Evolutionary conservation across 345 rosid species (phyloP), one percentile per base, ranked within the genome.

Genomic region (rapeseed (Brassica napus)): DNA sequence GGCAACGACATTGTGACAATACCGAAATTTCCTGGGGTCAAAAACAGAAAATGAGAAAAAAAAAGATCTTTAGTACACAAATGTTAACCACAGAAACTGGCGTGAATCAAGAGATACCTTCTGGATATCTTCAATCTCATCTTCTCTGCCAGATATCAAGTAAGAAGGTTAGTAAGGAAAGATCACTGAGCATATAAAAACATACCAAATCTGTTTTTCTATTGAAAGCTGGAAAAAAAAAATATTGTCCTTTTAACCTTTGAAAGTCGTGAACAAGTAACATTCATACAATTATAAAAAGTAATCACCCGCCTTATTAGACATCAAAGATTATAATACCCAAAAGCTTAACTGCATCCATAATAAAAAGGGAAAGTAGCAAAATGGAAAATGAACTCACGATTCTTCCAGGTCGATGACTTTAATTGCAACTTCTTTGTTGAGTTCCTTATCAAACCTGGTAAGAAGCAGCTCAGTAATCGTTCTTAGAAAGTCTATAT

Each of bases 401-500:
- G 99, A 91, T 87, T 95, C 98, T 84, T 94, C 98, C 79, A 94
- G 85, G 80, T 94, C 98, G 81, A 92, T 94, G 49, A 94, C 98
- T 88, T 94, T 94, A 72, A 94, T 92, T 70, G 98, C 98, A 84
- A 94, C 94, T 59, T 90, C 98, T 88, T 91, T 92, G 86, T 88
- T 88, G 79, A 92, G 94, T 69, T 90, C 98, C 85, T 87, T 91
- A 71, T 92, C 98, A 86, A 90, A 94, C 87, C 98, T 94, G 91
- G 80, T 83, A 72, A 83, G 68, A 68, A 85, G 18, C 57, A 73
- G 59, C 69, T 72, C 73, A 86, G 57, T 15, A 59, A 47, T 23
- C 59, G 15, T 12, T 16, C 7, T 26, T 61, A 68, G 11, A 11
- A 35, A 68, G 65, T 72, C 24, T 26, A n/a, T n/a, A n/a, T n/a